phyloP scores from a whole-genome alignment of 2,329 filamentous ascomycete species.

The Cryphonectria carpinicola region DNA sequence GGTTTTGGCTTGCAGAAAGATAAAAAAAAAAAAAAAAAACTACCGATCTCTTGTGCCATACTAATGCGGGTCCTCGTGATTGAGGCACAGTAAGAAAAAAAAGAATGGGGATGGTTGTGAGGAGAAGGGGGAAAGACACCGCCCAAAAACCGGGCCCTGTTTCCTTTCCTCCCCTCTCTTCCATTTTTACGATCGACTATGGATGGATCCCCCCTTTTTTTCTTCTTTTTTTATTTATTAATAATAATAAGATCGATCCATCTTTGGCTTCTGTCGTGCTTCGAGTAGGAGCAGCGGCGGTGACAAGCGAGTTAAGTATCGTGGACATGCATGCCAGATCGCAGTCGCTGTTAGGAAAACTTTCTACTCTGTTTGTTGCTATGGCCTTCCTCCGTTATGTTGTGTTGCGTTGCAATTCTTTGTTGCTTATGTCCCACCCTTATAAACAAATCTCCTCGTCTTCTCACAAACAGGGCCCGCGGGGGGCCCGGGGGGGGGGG shows the following conservation, averaged over 20 bases:
- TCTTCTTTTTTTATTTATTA: too few species aligned
- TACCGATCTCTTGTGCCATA: background rate
- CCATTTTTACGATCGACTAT: conserved; percentile 6
- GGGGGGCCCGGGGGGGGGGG: background rate
- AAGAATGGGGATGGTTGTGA: background rate
- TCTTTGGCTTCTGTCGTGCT: background rate
- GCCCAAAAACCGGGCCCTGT: background rate
- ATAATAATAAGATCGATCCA: background rate
- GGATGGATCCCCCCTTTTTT: too few species aligned
- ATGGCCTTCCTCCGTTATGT: conserved; percentile 7
- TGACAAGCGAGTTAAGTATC: background rate
- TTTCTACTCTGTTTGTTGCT: background rate
- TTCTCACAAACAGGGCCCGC: background rate
- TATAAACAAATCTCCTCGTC: conserved; percentile 1
- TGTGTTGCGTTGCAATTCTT: background rate
- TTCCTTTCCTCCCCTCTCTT: too few species aligned
- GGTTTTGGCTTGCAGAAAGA: background rate
- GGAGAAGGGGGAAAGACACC: background rate
- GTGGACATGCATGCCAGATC: background rate
- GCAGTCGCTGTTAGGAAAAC: background rate
- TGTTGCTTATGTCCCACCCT: background rate
- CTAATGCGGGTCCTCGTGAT: background rate
- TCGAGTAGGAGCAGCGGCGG: background rate
- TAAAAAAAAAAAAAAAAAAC: background rate
- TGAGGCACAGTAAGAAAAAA: background rate